Evolutionary conservation across 768 basidiomycete genomes (phyloP).

Genomic region (Macrocybe gigantea): DNA sequence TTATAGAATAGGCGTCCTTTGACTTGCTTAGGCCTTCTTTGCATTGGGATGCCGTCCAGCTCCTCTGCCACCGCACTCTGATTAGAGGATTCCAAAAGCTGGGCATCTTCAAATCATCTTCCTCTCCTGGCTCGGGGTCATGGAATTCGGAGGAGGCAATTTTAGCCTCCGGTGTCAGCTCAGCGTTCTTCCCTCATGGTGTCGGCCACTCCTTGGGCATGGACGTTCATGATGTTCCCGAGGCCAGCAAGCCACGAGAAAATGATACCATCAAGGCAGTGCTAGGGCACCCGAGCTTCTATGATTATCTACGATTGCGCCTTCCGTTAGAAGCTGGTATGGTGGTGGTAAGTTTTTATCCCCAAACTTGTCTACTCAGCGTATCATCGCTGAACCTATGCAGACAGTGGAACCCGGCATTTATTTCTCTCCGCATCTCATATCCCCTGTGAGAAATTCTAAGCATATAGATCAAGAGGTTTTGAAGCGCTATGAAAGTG

Average conservation of each 20-base stretch:
- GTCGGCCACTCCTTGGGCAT: slow-evolving; percentile 87
- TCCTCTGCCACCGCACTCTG: slow-evolving; percentile 78
- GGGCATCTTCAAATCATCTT: slow-evolving; percentile 73
- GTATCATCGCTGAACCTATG: background rate
- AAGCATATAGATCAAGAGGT: slow-evolving; percentile 65
- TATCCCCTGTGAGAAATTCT: slow-evolving; percentile 59
- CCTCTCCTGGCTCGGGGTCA: slow-evolving; percentile 40
- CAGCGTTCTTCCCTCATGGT: slow-evolving; percentile 94
- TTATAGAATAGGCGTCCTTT: slow-evolving; percentile 52
- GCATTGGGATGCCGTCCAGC: slow-evolving; percentile 88
- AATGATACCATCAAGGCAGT: slow-evolving; percentile 44
- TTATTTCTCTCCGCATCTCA: slow-evolving; percentile 78
- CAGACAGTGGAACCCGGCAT: slow-evolving; percentile 90
- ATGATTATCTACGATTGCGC: slow-evolving; percentile 74
- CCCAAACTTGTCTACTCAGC: background rate
- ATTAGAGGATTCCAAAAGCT: slow-evolving; percentile 76
- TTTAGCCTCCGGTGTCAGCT: slow-evolving; percentile 67
- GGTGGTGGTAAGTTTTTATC: slow-evolving; percentile 65
- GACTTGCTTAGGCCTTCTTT: slow-evolving; percentile 65
- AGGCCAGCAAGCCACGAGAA: slow-evolving; percentile 65
- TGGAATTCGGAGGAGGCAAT: slow-evolving; percentile 65
- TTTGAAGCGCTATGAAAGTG: slow-evolving; percentile 64
- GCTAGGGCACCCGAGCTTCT: slow-evolving; percentile 58
- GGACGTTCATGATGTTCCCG: slow-evolving; percentile 92
- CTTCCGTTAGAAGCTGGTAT: slow-evolving; percentile 70